Evolutionary conservation across 306 rosid genomes (phyloP), one percentile per base, ranked within the genome.

Genomic region (Lupinus albus): DNA sequence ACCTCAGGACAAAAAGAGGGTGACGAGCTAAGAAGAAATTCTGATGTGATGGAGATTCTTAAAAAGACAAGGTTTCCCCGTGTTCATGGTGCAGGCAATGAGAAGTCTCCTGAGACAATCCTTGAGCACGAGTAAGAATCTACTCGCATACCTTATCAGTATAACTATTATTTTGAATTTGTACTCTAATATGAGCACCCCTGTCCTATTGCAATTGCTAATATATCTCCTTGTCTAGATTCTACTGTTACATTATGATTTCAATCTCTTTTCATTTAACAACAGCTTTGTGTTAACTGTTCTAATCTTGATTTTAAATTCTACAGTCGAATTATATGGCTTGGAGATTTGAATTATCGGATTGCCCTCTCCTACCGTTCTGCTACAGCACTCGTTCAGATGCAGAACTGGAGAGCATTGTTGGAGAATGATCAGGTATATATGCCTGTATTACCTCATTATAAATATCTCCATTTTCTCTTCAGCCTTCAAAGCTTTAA

Each of bases 371-470:
- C 88, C 33, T 87, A 88, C 83, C 99, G 97, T 18, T 88, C 97
- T 65, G 99, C 97, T 7, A 91, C 83, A 72, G 97, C 99, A 0
- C 89, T 94, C 17, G 95, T 94, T 28, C 97, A 94, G 88, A 94
- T 94, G 99, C 99, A 94, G 78, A 94, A 94, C 63, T 94, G 99
- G 99, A 88, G 97, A 83, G 97, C 96, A 79, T 81, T 94, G 80
- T 81, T 94, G 57, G 97, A 94, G 87, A 90, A 83, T 67, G 99
- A 94, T 72, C 99, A 94, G 96, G 99, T 78, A 25, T 25, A 4
- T 25, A 86, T 44, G 68, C 35, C 47, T 49, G 53, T 52, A 53
- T n/a, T 64, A 28, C 44, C 69, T 74, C 44, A 20, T 25, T 25
- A 25, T 13, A 11, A 63, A 50, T n/a, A 8, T 41, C 47, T 42